Evolutionary conservation across 371 early-diverging fungal species (phyloP).

Genomic region (Mortierella sp.): DNA sequence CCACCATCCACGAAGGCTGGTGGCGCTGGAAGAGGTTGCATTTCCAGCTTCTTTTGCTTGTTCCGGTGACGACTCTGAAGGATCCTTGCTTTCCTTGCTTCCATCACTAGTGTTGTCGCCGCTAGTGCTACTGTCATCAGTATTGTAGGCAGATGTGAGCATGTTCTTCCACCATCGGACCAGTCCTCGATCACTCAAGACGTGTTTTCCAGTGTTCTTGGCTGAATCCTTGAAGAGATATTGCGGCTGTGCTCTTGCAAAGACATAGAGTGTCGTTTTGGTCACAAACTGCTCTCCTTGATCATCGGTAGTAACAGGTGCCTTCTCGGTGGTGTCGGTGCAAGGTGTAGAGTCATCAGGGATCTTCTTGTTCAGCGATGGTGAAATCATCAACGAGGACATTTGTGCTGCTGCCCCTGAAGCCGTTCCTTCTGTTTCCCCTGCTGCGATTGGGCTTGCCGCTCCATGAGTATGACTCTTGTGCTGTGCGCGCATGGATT

Average conservation of each 20-base stretch:
- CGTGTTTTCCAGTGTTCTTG: conserved; percentile 66
- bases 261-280: conserved; percentile 65
- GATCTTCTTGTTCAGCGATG: neutral
- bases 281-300: neutral
- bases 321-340: neutral
- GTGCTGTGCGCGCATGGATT: conserved; percentile 25
- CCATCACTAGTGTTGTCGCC: neutral
- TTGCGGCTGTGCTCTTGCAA: conserved; percentile 89
- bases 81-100: too few species aligned
- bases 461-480: neutral
- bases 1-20: conserved; percentile 59
- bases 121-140: neutral
- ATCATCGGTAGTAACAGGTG: neutral
- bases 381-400: neutral
- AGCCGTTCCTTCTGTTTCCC: neutral
- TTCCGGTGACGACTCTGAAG: too few species aligned
- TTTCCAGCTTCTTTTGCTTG: too few species aligned
- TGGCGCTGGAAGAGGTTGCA: neutral
- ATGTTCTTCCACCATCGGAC: conserved; percentile 83
- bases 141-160: conserved; percentile 19
- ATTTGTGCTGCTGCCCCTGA: neutral
- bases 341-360: too few species aligned
- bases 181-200: conserved; percentile 70
- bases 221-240: conserved; percentile 84
- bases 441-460: neutral